Percentiles rank a stretch among this genome's conserved stretches.
phyloP scores from a whole-genome alignment of 768 basidiomycete species.

The Amanita subjunquillea region DNA sequence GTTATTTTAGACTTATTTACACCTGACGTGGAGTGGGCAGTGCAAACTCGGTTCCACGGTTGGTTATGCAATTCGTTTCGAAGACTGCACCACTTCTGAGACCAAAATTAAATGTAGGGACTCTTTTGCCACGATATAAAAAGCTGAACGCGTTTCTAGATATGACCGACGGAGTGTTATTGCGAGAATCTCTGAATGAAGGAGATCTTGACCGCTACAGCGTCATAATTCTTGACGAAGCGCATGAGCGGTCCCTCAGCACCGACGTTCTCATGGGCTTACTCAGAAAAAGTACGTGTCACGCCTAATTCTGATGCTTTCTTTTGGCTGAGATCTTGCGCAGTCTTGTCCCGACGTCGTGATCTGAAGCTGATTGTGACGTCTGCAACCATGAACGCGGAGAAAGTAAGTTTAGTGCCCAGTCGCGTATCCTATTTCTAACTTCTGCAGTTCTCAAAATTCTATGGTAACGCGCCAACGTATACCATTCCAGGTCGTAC shows the following conservation, averaged over 20 bases:
- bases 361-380: constrained; percentile 97
- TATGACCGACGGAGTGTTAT: constrained; percentile 97
- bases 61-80: constrained; percentile 97
- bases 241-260: constrained; percentile 93
- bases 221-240: constrained; percentile 97
- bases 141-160: constrained; percentile 33
- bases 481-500: constrained; percentile 91
- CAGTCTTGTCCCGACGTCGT: constrained; percentile 79
- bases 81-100: constrained; percentile 89
- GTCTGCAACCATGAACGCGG: constrained; percentile 99
- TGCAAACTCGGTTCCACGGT: constrained; percentile 86
- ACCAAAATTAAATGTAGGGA: constrained; percentile 93
- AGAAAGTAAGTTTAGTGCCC: constrained; percentile 55
- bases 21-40: constrained; percentile 21
- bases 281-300: constrained; percentile 69
- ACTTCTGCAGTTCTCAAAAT: constrained; percentile 70
- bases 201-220: constrained; percentile 97
- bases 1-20: background rate
- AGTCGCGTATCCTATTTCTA: background rate
- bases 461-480: constrained; percentile 91
- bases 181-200: constrained; percentile 97
- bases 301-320: background rate
- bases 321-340: background rate
- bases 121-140: background rate
- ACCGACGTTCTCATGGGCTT: constrained; percentile 99